Base-by-base conservation (phyloP, 768 basidiomycete genomes). In the Pleurotus eryngii region DNA sequence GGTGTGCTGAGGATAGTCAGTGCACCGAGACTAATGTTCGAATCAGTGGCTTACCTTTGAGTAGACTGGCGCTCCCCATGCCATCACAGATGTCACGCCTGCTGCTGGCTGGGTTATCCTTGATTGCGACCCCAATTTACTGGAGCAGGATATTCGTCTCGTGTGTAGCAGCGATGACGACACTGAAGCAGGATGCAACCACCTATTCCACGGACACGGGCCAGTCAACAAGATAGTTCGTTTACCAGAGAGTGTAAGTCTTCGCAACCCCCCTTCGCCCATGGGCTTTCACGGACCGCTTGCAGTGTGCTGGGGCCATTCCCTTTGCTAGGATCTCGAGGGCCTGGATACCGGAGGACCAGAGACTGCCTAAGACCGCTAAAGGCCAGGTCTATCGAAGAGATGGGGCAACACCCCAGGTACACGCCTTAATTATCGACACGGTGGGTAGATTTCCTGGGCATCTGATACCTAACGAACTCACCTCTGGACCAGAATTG, bases 171-270 rank as follows among this genome's bases (percentile, higher is more conserved):
- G 51, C 15, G 51, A 53, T n/a, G 37, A 54, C 24, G 38, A 54
- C 51, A 15, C 42, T 9, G 66, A 67, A 9, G 57, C 63, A 20
- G 65, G 66, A 5, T 81, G 80, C 63, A 65, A 66, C 22, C 78
- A 78, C 54, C 66, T 82, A 7, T 76, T 71, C 59, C 59, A 61
- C 30, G 65, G 68, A 22, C 64, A 63, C 37, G 74, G 75, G 18
- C 72, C 79, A 0, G 76, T 70, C 18, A 76, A 75, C 59, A 83
- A 79, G 59, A 65, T 85, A 17, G 81, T 83, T 35, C 74, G 81
- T n/a, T 64, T 85, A 4, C 82, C 83, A 4, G 75, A 83, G 60
- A 69, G 69, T 51, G 83, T 83, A 55, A 50, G 76, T 71, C 14
- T 47, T 20, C n/a, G 49, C 7, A 20, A 26, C 24, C 24, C 24